Percentiles rank a stretch among this genome's conserved stretches.
Evolutionary conservation across 2,329 filamentous ascomycete genomes (phyloP).

Genomic region (Xylaria arbuscula): DNA sequence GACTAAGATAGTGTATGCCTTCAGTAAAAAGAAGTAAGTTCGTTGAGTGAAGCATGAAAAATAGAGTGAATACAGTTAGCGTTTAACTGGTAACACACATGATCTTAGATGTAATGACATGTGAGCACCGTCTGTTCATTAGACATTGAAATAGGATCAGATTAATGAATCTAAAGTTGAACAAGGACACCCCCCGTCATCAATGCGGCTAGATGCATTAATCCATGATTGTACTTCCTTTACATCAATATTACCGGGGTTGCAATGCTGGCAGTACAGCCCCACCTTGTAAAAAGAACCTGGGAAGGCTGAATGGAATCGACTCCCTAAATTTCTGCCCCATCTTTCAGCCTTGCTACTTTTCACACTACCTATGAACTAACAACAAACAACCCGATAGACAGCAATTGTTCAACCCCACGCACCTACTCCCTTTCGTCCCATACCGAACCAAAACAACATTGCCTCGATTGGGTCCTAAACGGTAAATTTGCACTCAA

Average conservation of each 20-base stretch:
- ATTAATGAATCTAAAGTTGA: background rate
- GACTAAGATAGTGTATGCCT: background rate
- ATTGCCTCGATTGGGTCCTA: background rate
- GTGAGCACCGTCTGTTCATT: too few species aligned
- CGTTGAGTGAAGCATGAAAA: background rate
- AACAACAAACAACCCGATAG: background rate
- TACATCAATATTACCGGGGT: background rate
- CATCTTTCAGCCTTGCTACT: conserved; percentile 32
- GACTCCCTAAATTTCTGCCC: conserved; percentile 29
- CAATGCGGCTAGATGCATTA: background rate
- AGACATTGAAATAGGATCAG: background rate
- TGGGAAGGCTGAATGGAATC: conserved; percentile 32
- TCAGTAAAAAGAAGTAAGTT: background rate
- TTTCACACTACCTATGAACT: background rate
- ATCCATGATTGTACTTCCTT: background rate
- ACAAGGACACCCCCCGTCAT: background rate
- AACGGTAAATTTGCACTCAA: conserved; percentile 36
- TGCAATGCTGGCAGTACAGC: background rate
- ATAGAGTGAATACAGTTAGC: background rate
- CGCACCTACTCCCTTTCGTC: background rate
- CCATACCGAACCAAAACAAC: background rate
- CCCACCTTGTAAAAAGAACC: conserved; percentile 11
- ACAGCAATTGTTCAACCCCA: background rate
- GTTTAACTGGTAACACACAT: background rate
- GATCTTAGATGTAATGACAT: too few species aligned